A percentile compares a stretch with the other conserved stretches of the same genome.
These are phyloP conservation scores for Lotmaria passim DNA, from an alignment of 208 protist species.

Conservation along the genomic window DNA sequence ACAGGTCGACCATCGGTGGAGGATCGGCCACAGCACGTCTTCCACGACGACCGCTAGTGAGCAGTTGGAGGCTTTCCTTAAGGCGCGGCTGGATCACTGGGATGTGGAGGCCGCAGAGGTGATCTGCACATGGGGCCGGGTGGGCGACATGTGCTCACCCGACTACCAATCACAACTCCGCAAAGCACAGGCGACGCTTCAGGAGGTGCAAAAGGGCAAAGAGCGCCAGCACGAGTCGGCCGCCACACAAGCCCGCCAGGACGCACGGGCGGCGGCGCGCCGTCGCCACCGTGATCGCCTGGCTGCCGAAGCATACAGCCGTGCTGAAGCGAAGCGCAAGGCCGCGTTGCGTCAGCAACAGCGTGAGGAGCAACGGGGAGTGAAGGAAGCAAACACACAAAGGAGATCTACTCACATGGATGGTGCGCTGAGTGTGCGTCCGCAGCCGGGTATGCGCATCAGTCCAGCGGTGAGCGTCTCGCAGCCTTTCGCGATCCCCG, in stretches of 20 bases:
- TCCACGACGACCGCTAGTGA: neutral
- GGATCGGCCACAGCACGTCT: neutral
- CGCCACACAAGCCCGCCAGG: neutral
- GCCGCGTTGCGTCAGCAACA: constrained; percentile 6
- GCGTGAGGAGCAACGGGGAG: constrained; percentile 3
- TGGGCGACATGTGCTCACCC: constrained; percentile 25
- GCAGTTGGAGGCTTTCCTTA: constrained; percentile 16
- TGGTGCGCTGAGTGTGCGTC: too few species aligned
- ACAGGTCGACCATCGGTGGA: neutral
- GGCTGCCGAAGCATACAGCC: neutral
- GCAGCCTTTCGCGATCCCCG: neutral
- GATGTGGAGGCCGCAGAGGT: constrained; percentile 15
- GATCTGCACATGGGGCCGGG: constrained; percentile 12
- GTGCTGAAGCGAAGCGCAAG: neutral
- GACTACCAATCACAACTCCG: constrained; percentile 29
- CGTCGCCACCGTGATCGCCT: constrained; percentile 16
- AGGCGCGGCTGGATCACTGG: constrained; percentile 21
- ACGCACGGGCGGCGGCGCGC: neutral
- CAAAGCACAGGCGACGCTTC: constrained; percentile 7
- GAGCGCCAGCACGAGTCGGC: neutral
- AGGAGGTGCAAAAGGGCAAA: neutral
- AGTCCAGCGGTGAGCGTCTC: neutral
- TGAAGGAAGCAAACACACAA: neutral
- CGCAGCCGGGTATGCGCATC: too few species aligned
- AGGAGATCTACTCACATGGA: too few species aligned